Base-by-base conservation (phyloP, 2,329 filamentous ascomycete genomes). In the Rhynchosporium graminicola region DNA sequence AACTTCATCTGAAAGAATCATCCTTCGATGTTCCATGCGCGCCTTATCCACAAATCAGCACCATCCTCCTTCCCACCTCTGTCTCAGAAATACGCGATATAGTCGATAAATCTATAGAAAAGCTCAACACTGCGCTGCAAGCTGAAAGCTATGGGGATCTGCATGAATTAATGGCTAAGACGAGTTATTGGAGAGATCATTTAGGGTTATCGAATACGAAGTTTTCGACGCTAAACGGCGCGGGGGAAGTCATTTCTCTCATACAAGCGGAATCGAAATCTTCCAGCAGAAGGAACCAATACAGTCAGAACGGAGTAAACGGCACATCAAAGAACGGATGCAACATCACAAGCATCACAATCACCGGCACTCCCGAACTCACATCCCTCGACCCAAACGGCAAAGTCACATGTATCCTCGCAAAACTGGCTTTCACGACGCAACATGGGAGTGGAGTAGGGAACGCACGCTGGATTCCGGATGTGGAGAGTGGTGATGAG, bases 391-490 rank as follows among this genome's bases (percentile, higher is more conserved):
- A 76, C 74, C 3, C 72, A 0, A 72, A 76, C 2, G 82, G 78
- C 2, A 76, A 77, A 4, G 79, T 80, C 12, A 77, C 75, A 43
- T 83, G 83, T 0, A 75, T 90, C 0, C 77, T 82, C 43, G 82
- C 83, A 61, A 86, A 83, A 66, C 74, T 86, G 56, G 77, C 72
- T 0, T 74, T 86, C 28, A 77, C 80, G 2, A 86, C 82, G 0
- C 73, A 76, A 0, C 64, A 82, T 1, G 86, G 87, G 0, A 66
- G 67, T 0, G 87, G 85, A 0, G 73, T 78, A 1, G 87, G 87
- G 0, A 68, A 89, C 0, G 76, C 82, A 0, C 77, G 83, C 1
- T 72, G 89, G 0, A 75, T 80, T 0, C 72, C 77, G 42, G 63
- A 66, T 26, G 61, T 61, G 8, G 74, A 74, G 0, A 74, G 72